Conservation (phyloP, 805 yeast species). For the Lachancea dasiensis region DNA sequence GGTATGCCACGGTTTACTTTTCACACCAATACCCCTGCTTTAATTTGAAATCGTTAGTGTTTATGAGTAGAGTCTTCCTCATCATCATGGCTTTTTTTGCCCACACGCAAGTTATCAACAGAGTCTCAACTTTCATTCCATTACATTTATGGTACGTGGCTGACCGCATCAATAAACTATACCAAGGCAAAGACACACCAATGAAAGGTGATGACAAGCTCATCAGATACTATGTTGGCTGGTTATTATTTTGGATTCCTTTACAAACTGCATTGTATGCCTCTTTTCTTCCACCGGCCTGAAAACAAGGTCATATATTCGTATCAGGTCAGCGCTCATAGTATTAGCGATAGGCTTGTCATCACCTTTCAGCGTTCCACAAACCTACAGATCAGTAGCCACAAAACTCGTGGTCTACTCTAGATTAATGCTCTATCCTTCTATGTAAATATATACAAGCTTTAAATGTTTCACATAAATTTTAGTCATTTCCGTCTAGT, state of each 20-base stretch:
- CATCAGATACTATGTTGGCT: slow-evolving; percentile 39
- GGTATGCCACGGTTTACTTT: slow-evolving; percentile 37
- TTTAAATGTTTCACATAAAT: background rate
- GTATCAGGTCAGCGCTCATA: no score
- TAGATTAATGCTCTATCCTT: background rate
- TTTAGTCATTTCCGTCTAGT: slow-evolving; percentile 63
- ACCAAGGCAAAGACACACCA: slow-evolving; percentile 12
- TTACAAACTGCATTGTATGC: slow-evolving; percentile 70
- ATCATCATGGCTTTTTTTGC: slow-evolving; percentile 53
- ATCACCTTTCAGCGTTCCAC: no score
- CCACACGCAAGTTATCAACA: slow-evolving; percentile 81
- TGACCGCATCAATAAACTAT: slow-evolving; percentile 28
- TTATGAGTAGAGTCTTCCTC: slow-evolving; percentile 40
- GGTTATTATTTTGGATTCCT: slow-evolving; percentile 56
- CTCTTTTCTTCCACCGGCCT: slow-evolving; percentile 94
- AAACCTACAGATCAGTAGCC: background rate
- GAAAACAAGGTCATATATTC: slow-evolving; percentile 12
- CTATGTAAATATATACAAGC: background rate
- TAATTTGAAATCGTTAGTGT: slow-evolving; percentile 36
- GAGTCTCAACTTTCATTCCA: slow-evolving; percentile 76
- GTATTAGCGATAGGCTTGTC: no score
- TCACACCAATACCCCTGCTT: slow-evolving; percentile 32
- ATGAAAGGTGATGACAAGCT: slow-evolving; percentile 17
- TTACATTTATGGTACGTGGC: slow-evolving; percentile 67
- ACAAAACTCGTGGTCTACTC: no score